phyloP scores from a whole-genome alignment of 331 rosid species.

The Acacia concinna region DNA sequence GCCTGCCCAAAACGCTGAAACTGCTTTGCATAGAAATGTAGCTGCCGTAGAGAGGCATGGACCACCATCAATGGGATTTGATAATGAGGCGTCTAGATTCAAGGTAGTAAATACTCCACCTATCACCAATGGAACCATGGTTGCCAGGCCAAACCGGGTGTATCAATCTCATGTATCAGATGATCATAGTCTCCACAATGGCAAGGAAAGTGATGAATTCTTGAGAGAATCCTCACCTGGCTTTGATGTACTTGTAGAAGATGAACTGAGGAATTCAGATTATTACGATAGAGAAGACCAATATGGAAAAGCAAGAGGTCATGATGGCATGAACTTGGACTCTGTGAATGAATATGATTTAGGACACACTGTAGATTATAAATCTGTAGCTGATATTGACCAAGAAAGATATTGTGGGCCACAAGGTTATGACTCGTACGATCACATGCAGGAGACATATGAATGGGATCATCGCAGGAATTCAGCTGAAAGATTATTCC shows the following conservation, averaged over 20 bases:
- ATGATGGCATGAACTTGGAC: conserved; percentile 67
- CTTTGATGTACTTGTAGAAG: conserved; percentile 98
- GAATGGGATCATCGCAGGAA: conserved; percentile 76
- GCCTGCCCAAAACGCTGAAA: conserved; percentile 48
- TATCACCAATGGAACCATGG: conserved; percentile 50
- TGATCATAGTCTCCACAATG: conserved; percentile 73
- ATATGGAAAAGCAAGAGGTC: conserved; percentile 69
- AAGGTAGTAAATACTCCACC: conserved; percentile 45
- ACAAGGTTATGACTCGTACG: conserved; percentile 62
- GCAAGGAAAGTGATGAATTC: conserved; percentile 85
- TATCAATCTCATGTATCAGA: conserved; percentile 56
- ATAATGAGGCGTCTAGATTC: conserved; percentile 53
- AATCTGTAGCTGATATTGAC: conserved; percentile 64
- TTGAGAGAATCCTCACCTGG: conserved; percentile 97
- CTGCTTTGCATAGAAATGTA: conserved; percentile 45
- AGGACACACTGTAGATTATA: conserved; percentile 62
- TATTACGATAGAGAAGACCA: conserved; percentile 80
- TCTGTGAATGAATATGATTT: conserved; percentile 70
- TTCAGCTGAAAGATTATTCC: conserved; percentile 44
- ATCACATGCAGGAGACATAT: conserved; percentile 65
- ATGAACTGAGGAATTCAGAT: conserved; percentile 79
- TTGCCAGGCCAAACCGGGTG: conserved; percentile 44
- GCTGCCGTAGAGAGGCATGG: conserved; percentile 51
- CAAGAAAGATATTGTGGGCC: conserved; percentile 55
- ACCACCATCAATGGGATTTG: conserved; percentile 45